Evolutionary conservation across 2,329 filamentous ascomycete genomes (phyloP).

Genomic region (Hypoxylon sp.): DNA sequence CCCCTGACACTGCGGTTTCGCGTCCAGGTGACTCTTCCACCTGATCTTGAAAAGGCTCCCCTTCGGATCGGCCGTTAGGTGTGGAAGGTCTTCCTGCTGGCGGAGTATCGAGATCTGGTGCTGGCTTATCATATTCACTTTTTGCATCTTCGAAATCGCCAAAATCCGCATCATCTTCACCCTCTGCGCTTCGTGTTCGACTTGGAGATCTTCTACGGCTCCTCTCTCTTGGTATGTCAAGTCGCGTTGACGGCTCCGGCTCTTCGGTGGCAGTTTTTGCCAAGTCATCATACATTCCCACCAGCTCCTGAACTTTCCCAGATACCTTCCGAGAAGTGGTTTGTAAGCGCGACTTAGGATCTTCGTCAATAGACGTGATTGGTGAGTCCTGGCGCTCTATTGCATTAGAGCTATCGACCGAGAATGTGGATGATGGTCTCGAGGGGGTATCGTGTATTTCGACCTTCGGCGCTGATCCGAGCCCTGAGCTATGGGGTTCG

Average conservation of each 20-base stretch:
- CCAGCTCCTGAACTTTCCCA: constrained; percentile 65
- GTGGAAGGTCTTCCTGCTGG: constrained; percentile 41
- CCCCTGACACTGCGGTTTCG: constrained; percentile 1
- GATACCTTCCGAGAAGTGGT: constrained; percentile 55
- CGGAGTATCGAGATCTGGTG: constrained; percentile 13
- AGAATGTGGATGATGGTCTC: constrained; percentile 51
- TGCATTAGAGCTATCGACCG: constrained; percentile 51
- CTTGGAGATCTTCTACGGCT: constrained; percentile 32
- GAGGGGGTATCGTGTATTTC: constrained; percentile 46
- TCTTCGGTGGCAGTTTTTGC: constrained; percentile 53
- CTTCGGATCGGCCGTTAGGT: constrained; percentile 38
- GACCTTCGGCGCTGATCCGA: constrained; percentile 27
- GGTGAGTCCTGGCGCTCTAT: constrained; percentile 60
- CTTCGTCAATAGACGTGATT: constrained; percentile 63
- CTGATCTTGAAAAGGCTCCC: constrained; percentile 2
- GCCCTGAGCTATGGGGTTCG: constrained; percentile 21
- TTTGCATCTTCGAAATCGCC: constrained; percentile 54
- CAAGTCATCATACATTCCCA: constrained; percentile 66
- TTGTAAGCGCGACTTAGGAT: constrained; percentile 50
- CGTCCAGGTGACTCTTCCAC: constrained; percentile 5
- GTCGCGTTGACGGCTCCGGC: constrained; percentile 35
- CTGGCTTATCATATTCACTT: constrained; percentile 16
- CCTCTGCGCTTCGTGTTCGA: constrained; percentile 14
- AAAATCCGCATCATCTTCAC: constrained; percentile 39
- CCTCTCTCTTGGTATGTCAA: constrained; percentile 16